Evolutionary conservation across 306 rosid genomes (phyloP).

Genomic region (Casuarina glauca): DNA sequence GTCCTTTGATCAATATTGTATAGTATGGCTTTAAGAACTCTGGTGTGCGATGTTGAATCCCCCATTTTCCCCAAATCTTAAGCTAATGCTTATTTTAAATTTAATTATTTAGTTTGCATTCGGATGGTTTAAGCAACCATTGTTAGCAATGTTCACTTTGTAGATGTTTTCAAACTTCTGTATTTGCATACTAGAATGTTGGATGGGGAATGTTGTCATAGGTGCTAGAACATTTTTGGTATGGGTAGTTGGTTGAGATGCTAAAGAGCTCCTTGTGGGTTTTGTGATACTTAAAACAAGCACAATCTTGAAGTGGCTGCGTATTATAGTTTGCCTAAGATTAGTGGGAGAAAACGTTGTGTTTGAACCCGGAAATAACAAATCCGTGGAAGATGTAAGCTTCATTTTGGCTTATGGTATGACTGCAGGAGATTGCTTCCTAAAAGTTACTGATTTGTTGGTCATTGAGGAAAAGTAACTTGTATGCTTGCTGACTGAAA

Average conservation of each 20-base stretch:
- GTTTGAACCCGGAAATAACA: background rate
- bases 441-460: background rate
- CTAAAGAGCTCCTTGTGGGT: background rate
- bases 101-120: no score
- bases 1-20: no score
- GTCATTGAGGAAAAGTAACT: background rate
- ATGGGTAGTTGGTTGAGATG: background rate
- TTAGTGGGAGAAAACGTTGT: background rate
- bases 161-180: background rate
- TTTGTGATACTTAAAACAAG: background rate
- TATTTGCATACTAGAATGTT: background rate
- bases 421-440: background rate
- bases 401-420: background rate
- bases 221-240: background rate
- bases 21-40: no score
- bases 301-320: background rate
- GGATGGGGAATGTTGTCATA: no score
- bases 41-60: no score
- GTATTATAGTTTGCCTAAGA: background rate
- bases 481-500: background rate
- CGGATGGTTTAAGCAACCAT: no score
- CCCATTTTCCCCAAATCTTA: no score
- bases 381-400: background rate
- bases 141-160: no score
- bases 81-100: no score